These are phyloP conservation scores for Chlamydomonas schloesseri DNA, from an alignment of 139 green algal species.

Conservation along the genomic window DNA sequence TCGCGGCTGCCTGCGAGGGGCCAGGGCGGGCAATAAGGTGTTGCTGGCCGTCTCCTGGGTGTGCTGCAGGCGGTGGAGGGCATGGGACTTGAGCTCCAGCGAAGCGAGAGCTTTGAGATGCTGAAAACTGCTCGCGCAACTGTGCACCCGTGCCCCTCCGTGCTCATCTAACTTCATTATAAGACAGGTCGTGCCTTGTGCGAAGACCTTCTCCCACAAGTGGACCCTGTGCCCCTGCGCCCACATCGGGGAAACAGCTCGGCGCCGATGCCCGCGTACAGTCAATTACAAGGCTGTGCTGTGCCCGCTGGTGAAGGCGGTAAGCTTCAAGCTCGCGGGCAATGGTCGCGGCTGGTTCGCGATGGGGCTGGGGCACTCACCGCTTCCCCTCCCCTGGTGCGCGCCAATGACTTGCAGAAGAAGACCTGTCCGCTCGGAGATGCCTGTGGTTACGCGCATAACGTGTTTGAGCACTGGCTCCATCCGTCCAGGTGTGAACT, in stretches of 20 bases:
- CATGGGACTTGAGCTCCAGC: background rate
- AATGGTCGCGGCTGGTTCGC: no score
- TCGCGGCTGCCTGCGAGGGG: no score
- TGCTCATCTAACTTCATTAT: background rate
- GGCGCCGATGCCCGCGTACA: slow-evolving; percentile 45
- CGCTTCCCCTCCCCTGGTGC: background rate
- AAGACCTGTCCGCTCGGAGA: slow-evolving; percentile 79
- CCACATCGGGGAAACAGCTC: slow-evolving; percentile 55
- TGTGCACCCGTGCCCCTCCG: background rate
- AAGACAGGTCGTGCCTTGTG: slow-evolving; percentile 58
- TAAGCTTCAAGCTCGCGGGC: no score
- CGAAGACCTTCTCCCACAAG: slow-evolving; percentile 54
- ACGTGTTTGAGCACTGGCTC: slow-evolving; percentile 94
- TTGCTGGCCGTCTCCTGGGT: no score
- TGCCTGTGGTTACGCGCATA: slow-evolving; percentile 85
- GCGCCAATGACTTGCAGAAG: slow-evolving; percentile 56
- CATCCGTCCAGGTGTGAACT: slow-evolving; percentile 80
- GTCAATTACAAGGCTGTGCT: slow-evolving; percentile 54
- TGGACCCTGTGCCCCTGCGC: slow-evolving; percentile 64
- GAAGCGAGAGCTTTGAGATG: background rate
- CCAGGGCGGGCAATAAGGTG: no score
- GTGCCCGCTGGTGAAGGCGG: slow-evolving; percentile 61
- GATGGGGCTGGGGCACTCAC: no score
- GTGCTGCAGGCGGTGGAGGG: background rate
- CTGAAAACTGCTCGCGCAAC: background rate